Evolutionary conservation across 2,329 filamentous ascomycete genomes (phyloP).

Genomic region (Apiospora pterosperma): DNA sequence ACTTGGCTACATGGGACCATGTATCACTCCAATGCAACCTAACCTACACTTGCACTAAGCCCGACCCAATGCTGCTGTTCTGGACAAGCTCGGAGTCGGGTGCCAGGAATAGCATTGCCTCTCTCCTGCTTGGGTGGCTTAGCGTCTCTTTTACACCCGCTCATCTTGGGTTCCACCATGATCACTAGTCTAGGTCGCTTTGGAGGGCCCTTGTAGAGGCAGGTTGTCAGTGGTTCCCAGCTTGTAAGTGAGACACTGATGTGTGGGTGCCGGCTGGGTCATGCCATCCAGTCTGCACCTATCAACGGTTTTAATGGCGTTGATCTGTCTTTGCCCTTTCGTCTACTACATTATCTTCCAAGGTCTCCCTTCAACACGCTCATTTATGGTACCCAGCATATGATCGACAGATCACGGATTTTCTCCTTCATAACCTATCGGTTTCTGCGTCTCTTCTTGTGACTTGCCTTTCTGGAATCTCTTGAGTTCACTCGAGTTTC

Average conservation of each 20-base stretch:
- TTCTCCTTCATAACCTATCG: conserved; percentile 31
- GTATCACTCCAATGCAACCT: not conserved
- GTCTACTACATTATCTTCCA: conserved; percentile 30
- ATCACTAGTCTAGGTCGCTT: conserved; percentile 19
- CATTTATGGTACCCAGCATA: conserved; percentile 26
- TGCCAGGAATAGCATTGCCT: conserved; percentile 8
- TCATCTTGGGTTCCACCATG: conserved; percentile 3
- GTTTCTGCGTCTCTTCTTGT: conserved; percentile 29
- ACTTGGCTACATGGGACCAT: not conserved
- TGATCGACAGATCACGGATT: conserved; percentile 32
- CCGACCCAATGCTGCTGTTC: not conserved
- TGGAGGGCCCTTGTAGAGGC: conserved; percentile 21
- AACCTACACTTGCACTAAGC: not conserved
- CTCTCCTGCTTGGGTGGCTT: conserved; percentile 5
- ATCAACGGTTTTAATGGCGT: conserved; percentile 39
- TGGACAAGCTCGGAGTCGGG: not conserved
- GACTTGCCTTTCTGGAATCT: conserved; percentile 29
- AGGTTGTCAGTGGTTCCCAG: conserved; percentile 36
- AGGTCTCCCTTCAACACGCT: conserved; percentile 30
- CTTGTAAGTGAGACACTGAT: conserved; percentile 48
- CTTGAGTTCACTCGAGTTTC: conserved; percentile 26
- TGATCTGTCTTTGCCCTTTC: conserved; percentile 30
- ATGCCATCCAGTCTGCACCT: conserved; percentile 30
- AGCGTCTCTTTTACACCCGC: conserved; percentile 6
- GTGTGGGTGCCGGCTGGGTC: conserved; percentile 31